Base-by-base conservation (phyloP, 2,329 filamentous ascomycete species). In the Nothophoma quercina region DNA sequence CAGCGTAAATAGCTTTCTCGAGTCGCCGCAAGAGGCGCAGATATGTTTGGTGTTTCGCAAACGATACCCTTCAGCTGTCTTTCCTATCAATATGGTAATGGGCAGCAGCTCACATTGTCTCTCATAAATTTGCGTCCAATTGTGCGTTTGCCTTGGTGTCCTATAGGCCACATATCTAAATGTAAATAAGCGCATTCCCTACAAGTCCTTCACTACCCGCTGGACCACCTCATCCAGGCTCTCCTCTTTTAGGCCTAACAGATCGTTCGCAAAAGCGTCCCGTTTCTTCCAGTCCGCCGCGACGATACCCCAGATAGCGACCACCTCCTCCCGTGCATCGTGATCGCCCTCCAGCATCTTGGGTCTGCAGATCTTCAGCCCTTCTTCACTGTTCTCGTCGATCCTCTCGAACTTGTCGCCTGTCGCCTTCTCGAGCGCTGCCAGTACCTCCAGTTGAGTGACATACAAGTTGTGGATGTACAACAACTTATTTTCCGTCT, bases 361-460 rank as follows among this genome's bases (percentile, higher is more conserved):
- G 10, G 69, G 68, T 30, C 69, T 60, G 10, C 51, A 51, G 12
- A 59, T 50, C 15, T 55, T 51, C 29, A 74, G 15, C 44, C 62
- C 58, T 36, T 69, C 59, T 30, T 72, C 60, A 15, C 75, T 75
- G 8, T 70, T 75, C 26, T 75, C 69, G 4, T 69, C 67, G 9
- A 76, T 76, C 3, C 85, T 72, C 2, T 77, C 72, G 73, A 81
- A 87, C 51, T 79, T 79, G 7, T 73, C 66, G 1, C 79, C 80
- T 0, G 81, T 83, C 4, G 77, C 76, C 50, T 80, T 78, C 67
- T 88, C 83, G 12, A 85, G 68, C 2, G 79, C 69, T n/a, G 69
- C 70, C 3, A 88, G 66, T 1, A 89, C 71, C 62, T 88, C 78
- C 12, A 84, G 83, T 68, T 88, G 85, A 4, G 82, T 83, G 0